These are phyloP conservation scores for Scedosporium aurantiacum DNA, from an alignment of 2,329 filamentous ascomycete species.

Conservation along the genomic window DNA sequence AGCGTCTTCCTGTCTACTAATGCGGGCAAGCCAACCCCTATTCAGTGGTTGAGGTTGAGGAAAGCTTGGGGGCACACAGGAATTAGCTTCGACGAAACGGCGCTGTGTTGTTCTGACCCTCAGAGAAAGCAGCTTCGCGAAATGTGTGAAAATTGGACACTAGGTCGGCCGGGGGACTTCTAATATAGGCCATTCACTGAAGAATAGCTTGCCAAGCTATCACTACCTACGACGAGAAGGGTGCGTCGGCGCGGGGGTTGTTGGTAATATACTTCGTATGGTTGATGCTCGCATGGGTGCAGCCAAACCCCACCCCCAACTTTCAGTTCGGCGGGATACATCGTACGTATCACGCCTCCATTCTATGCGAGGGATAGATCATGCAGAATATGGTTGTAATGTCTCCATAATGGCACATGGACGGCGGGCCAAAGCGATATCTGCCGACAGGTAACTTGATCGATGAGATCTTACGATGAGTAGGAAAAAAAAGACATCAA, in stretches of 20 bases:
- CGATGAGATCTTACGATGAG: not conserved
- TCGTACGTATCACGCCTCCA: no score
- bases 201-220: not conserved
- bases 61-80: not conserved
- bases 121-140: no score
- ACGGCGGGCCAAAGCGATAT: not conserved
- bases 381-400: not conserved
- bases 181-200: no score
- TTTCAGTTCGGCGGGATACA: not conserved
- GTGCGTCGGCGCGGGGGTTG: not conserved
- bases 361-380: not conserved
- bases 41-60: not conserved
- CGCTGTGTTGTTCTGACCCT: no score
- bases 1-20: not conserved
- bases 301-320: not conserved
- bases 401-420: not conserved
- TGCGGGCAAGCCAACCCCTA: not conserved
- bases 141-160: no score
- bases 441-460: not conserved
- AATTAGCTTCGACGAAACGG: no score
- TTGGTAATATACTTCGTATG: not conserved
- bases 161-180: no score
- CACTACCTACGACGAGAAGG: not conserved
- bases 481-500: not conserved
- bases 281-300: not conserved